Evolutionary conservation across 2,329 filamentous ascomycete species (phyloP).

Genomic region (Lecanicillium sp.): DNA sequence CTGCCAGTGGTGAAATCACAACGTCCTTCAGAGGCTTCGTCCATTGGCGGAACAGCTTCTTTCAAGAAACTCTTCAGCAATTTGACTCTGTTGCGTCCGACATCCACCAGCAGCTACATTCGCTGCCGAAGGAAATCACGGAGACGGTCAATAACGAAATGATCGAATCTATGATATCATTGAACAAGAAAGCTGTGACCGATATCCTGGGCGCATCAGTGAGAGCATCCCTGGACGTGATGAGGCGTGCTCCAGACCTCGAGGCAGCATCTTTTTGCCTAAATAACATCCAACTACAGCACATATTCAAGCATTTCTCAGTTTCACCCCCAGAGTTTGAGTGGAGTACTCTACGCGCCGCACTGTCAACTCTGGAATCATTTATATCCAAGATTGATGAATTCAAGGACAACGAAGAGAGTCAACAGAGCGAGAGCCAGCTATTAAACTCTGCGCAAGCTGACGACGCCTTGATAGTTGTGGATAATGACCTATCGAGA

Average conservation of each 20-base stretch:
- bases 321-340: constrained; percentile 34
- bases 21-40: constrained; percentile 38
- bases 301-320: constrained; percentile 42
- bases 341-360: constrained; percentile 37
- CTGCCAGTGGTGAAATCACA: constrained; percentile 37
- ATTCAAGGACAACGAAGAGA: constrained; percentile 28
- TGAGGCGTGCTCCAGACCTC: constrained; percentile 37
- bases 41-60: constrained; percentile 48
- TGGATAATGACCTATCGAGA: constrained; percentile 41
- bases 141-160: constrained; percentile 34
- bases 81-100: constrained; percentile 48
- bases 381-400: constrained; percentile 39
- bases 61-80: constrained; percentile 49
- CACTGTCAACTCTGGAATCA: constrained; percentile 38
- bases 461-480: constrained; percentile 38
- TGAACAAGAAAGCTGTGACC: constrained; percentile 45
- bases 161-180: constrained; percentile 40
- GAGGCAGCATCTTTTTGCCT: constrained; percentile 40
- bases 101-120: constrained; percentile 46
- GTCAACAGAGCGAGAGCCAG: constrained; percentile 29
- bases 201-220: constrained; percentile 44
- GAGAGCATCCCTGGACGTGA: constrained; percentile 41
- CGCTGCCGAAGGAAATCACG: constrained; percentile 38
- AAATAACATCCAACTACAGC: constrained; percentile 42
- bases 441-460: constrained; percentile 30